Percentiles rank a stretch among this genome's conserved stretches.
phyloP scores from a whole-genome alignment of 257 asterid species.

The Solanum tacnaense region DNA sequence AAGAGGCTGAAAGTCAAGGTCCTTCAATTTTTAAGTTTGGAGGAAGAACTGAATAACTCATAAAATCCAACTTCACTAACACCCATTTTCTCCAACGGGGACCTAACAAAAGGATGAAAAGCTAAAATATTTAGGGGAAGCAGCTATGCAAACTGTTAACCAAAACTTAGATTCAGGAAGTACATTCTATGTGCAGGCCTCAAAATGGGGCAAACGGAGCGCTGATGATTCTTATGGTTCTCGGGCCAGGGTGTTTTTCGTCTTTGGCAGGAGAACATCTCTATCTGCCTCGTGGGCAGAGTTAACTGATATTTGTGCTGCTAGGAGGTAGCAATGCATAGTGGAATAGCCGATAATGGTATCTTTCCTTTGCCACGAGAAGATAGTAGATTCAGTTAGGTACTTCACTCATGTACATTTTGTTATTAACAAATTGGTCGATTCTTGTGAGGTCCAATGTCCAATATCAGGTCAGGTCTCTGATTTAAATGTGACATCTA shows the following conservation, averaged over 20 bases:
- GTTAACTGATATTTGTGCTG: not conserved
- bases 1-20: conserved; percentile 8
- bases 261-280: not conserved
- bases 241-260: not conserved
- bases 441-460: not conserved
- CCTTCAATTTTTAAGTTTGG: not conserved
- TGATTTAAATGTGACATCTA: not conserved
- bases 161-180: conserved; percentile 3
- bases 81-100: not conserved
- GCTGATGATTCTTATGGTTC: not conserved
- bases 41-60: not conserved
- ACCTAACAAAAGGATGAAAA: not conserved
- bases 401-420: not conserved
- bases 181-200: conserved; percentile 11
- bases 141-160: not conserved
- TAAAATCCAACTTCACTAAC: not conserved
- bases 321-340: not conserved
- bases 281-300: not conserved
- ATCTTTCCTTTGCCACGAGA: not conserved
- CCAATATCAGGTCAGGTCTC: not conserved
- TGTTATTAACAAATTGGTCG: not conserved
- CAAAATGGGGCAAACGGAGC: not conserved
- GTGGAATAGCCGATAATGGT: not conserved
- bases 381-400: not conserved
- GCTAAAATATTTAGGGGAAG: not conserved